Percentiles rank a stretch among this genome's conserved stretches.
These are phyloP conservation scores for Albizia julibrissin DNA, from an alignment of 306 rosid genomes.

Conservation along the genomic window DNA sequence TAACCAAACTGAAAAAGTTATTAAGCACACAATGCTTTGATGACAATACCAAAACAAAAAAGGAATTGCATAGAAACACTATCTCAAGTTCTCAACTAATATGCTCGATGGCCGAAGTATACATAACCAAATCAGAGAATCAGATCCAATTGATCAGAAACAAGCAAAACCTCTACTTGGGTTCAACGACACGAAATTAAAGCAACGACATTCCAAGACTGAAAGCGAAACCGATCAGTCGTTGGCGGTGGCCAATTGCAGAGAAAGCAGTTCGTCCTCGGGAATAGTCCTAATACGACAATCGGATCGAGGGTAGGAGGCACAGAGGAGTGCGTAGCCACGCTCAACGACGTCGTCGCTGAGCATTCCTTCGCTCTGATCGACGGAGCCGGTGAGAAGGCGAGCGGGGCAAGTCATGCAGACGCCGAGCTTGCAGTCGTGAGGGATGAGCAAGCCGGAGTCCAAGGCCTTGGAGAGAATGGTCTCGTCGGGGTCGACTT, in stretches of 20 bases:
- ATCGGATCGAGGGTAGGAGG: slow-evolving; percentile 77
- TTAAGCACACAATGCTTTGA: not conserved
- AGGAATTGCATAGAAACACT: not conserved
- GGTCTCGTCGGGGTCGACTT: slow-evolving; percentile 62
- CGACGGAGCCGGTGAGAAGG: slow-evolving; percentile 75
- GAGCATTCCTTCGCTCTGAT: slow-evolving; percentile 97
- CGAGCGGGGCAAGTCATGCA: slow-evolving; percentile 99
- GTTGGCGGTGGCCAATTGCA: slow-evolving; percentile 93
- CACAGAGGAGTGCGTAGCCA: slow-evolving; percentile 77
- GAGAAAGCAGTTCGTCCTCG: slow-evolving; percentile 79
- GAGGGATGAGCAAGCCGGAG: slow-evolving; percentile 72
- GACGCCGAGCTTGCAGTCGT: slow-evolving; percentile 96
- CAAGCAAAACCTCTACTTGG: slow-evolving; percentile 20
- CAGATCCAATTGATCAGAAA: slow-evolving; percentile 12
- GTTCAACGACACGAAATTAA: slow-evolving; percentile 20
- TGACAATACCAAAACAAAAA: not conserved
- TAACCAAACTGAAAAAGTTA: not conserved
- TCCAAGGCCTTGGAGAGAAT: slow-evolving; percentile 72
- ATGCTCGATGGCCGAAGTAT: not conserved
- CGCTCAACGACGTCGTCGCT: slow-evolving; percentile 95
- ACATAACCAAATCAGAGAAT: not conserved
- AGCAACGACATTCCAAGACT: not conserved
- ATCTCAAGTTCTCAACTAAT: not conserved
- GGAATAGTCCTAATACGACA: slow-evolving; percentile 77
- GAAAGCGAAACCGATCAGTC: slow-evolving; percentile 46